phyloP scores from a whole-genome alignment of 176 grass and related monocot genomes.

The Thinopyrum elongatum region DNA sequence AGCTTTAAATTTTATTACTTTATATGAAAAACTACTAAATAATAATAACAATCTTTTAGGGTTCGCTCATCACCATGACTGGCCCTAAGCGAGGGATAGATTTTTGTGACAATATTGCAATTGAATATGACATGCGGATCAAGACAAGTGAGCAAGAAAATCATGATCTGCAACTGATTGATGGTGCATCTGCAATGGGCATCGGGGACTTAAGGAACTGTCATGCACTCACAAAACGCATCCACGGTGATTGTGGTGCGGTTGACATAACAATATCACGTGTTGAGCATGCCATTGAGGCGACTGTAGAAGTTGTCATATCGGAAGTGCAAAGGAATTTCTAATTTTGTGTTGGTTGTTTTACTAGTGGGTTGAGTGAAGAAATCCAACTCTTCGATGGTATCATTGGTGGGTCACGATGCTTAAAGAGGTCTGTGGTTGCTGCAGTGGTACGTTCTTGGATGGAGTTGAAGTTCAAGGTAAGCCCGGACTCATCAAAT shows the following conservation, averaged over 20 bases:
- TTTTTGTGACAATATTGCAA: too few relatives aligned
- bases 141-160: not conserved
- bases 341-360: not conserved
- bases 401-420: not conserved
- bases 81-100: not conserved
- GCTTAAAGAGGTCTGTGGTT: not conserved
- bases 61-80: not conserved
- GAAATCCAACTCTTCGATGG: not conserved
- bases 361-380: not conserved
- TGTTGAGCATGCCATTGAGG: not conserved
- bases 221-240: too few relatives aligned
- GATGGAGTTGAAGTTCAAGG: not conserved
- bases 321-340: not conserved
- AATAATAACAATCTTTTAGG: not conserved
- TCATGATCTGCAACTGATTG: not conserved
- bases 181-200: not conserved
- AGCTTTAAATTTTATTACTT: not conserved
- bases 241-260: not conserved
- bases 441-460: not conserved
- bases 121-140: constrained; percentile 7
- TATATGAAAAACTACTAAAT: not conserved
- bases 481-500: not conserved
- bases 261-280: not conserved
- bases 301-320: not conserved
- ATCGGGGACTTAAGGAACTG: fast-evolving